Evolutionary conservation across 768 basidiomycete genomes (phyloP), one percentile per base, ranked within the genome.

Genomic region (Boletus subcaerulescens): DNA sequence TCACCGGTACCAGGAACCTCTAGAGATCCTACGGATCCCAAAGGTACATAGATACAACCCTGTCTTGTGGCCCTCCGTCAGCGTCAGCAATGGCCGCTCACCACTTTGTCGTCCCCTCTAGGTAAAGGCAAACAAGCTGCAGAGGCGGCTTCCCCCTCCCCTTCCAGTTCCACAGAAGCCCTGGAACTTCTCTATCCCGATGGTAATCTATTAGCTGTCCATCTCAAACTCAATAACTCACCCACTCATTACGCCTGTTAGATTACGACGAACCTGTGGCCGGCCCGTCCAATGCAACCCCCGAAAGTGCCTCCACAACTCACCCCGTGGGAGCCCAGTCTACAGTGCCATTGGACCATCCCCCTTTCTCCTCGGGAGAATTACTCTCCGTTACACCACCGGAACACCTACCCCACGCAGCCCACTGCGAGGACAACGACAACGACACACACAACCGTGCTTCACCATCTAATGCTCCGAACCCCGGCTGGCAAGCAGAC

Each of bases 101-200:
- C 33, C n/a, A n/a, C 4, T 15, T 39, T n/a, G 3, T 47, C 18
- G 9, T 0, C 31, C n/a, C 31, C 29, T 1, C 48, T 11, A 63
- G 48, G 40, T 24, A 39, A 64, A 53, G 51, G 40, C 13, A 46
- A 51, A 48, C 40, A 43, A 15, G 5, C 35, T 33, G 14, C 45
- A 12, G n/a, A 56, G 12, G 14, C 4, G 11, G 0, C 31, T 26
- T 36, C 48, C 11, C 7, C 52, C 5, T 61, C 50, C 8, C 35
- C 58, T 13, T 58, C 49, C 24, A 58, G 42, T 33, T 54, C 56
- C 35, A 5, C 9, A 7, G 64, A 61, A 20, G 40, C 41, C 22
- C 22, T 61, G 40, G 29, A 58, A 18, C 61, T 60, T 18, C 42
- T 60, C 17, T 48, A 47, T 40, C 45, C 49, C 0, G 48, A 59